Percentiles rank a stretch among this genome's conserved stretches.
Conservation (phyloP, 176 grass and related monocot genomes). For the Zea mays region DNA sequence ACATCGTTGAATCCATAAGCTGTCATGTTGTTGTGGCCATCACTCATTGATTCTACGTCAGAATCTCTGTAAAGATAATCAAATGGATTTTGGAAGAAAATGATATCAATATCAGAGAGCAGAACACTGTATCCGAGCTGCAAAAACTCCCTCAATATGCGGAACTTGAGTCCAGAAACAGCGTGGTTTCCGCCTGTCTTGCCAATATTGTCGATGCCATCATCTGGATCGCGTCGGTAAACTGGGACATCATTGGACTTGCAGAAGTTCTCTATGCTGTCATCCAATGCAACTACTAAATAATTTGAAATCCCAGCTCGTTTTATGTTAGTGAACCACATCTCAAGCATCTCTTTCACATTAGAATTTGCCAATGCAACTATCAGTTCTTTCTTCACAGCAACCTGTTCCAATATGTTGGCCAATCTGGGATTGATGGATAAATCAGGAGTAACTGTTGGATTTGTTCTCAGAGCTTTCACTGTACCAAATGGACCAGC, state of each 20-base stretch:
- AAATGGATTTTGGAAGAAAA: constrained; percentile 95
- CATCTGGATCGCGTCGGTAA: constrained; percentile 78
- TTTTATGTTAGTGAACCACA: constrained; percentile 94
- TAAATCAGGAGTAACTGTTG: constrained; percentile 69
- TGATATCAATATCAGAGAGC: constrained; percentile 89
- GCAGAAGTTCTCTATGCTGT: constrained; percentile 66
- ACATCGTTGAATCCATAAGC: constrained; percentile 96
- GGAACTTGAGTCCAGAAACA: constrained; percentile 93
- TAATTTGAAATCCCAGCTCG: constrained; percentile 87
- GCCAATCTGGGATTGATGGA: constrained; percentile 73
- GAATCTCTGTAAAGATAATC: constrained; percentile 85
- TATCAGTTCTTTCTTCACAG: constrained; percentile 82
- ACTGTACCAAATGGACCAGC: constrained; percentile 92
- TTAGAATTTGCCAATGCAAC: constrained; percentile 94
- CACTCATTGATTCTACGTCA: constrained; percentile 97
- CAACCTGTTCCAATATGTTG: constrained; percentile 70
- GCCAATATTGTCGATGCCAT: constrained; percentile 71
- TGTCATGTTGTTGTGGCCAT: constrained; percentile 89
- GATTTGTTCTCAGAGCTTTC: constrained; percentile 87
- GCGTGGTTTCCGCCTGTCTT: constrained; percentile 81
- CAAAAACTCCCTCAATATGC: constrained; percentile 89
- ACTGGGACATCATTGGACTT: constrained; percentile 71
- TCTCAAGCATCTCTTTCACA: constrained; percentile 73
- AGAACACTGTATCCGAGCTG: constrained; percentile 95
- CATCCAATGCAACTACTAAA: constrained; percentile 90